phyloP scores from a whole-genome alignment of 2,329 filamentous ascomycete species.

The Sporothrix brasiliensis region DNA sequence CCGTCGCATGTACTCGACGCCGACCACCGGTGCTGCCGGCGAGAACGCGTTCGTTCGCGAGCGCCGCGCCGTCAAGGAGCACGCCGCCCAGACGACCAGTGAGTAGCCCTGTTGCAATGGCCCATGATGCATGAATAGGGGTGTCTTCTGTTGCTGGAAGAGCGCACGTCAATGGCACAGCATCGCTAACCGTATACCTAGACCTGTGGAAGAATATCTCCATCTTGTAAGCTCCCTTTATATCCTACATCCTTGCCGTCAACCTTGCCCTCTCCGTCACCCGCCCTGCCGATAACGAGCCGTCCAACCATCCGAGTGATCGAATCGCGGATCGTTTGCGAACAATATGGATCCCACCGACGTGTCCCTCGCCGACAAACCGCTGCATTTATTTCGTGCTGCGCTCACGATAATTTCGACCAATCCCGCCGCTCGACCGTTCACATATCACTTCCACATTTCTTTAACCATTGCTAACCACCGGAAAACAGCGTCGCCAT shows the following conservation, averaged over 20 bases:
- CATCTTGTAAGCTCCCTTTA: constrained; percentile 71
- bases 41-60: constrained; percentile 96
- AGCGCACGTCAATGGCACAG: background rate
- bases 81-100: constrained; percentile 85
- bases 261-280: background rate
- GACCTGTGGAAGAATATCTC: constrained; percentile 96
- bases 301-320: background rate
- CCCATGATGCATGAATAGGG: background rate
- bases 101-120: constrained; percentile 45
- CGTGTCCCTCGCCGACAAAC: background rate
- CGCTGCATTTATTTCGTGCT: too few species aligned
- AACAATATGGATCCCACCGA: background rate
- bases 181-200: constrained; percentile 50
- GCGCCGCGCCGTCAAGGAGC: constrained; percentile 85
- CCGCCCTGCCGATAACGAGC: background rate
- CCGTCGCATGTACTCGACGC: constrained; percentile 35
- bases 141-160: background rate
- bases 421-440: background rate
- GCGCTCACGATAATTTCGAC: background rate
- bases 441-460: background rate
- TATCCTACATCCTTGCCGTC: too few species aligned
- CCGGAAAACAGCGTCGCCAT: constrained; percentile 65
- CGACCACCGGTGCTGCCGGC: constrained; percentile 38
- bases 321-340: background rate
- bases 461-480: constrained; percentile 22